Base-by-base conservation (phyloP, 345 rosid species). In the Salix suchowensis region DNA sequence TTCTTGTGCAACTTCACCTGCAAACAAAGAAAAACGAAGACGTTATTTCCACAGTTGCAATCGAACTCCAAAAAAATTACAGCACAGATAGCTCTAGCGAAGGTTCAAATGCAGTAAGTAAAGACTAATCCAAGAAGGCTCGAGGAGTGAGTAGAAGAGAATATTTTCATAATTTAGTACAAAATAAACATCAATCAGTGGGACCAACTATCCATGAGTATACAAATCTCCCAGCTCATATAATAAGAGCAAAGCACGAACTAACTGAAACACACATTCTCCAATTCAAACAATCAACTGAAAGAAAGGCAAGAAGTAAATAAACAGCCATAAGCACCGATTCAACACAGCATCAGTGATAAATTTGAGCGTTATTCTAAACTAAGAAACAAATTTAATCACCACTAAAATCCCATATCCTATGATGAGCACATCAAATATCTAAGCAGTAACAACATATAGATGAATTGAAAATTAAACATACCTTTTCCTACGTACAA, bases 401-500 rank as follows among this genome's bases (percentile, higher is more conserved):
- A 66, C 14, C 66, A 32, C 16, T n/a, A 71, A 8, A 71, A 48
- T 62, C 40, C 28, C 48, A 69, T 58, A 23, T 39, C 16, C 37
- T 48, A 67, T 36, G 32, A 10, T 23, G 24, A 71, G 50, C 28
- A 69, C 39, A 32, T 52, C 13, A 76, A 76, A 28, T 26, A 26
- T 24, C 10, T 23, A 58, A 40, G 11, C 34, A 76, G 19, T 11
- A 66, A 26, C 15, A 46, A 16, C 68, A 58, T 11, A 28, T 30
- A 61, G 37, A 44, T 23, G 52, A 19, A 42, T 40, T 8, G 44
- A 40, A 81, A 14, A 28, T 36, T 19, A 65, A 78, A 50, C 89
- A 52, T 39, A 91, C 99, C 98, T 94, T 94, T 96, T 24, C 97
- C 97, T 60, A 92, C 88, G 74, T 88, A 94, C 73, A 96, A 81